Percentiles rank a stretch among this genome's conserved stretches.
Evolutionary conservation across 2,329 filamentous ascomycete genomes (phyloP).

Genomic region (Sphaerulina musiva): DNA sequence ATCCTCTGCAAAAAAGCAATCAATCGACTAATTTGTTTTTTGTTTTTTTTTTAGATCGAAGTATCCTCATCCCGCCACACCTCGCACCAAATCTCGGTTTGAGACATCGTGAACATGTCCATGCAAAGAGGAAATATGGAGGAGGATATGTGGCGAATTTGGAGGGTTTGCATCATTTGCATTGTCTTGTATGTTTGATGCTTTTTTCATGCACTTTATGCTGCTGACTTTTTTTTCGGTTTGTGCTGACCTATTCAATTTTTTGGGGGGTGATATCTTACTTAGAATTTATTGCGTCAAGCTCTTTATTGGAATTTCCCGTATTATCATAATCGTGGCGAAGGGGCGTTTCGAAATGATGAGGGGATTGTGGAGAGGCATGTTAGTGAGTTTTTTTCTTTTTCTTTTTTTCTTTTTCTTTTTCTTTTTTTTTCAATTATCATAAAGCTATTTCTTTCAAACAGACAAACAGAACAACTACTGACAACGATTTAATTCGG

Average conservation of each 20-base stretch:
- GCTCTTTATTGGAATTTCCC: conserved; percentile 54
- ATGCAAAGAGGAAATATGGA: conserved; percentile 49
- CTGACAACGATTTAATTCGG: no score
- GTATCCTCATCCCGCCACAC: conserved; percentile 2
- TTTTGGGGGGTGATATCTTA: background rate
- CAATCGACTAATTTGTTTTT: conserved; percentile 34
- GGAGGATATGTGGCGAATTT: conserved; percentile 55
- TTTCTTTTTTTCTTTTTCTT: no score
- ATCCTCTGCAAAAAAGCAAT: no score
- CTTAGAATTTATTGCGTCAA: conserved; percentile 53
- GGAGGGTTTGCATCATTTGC: conserved; percentile 51
- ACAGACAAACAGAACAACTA: no score
- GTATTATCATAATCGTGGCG: conserved; percentile 48
- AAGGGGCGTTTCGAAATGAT: conserved; percentile 51
- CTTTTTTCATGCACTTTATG: no score
- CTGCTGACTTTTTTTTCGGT: background rate
- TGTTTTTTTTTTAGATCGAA: conserved; percentile 46
- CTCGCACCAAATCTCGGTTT: conserved; percentile 45
- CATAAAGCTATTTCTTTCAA: no score
- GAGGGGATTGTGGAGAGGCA: conserved; percentile 52
- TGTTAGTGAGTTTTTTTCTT: conserved; percentile 44
- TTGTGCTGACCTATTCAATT: conserved; percentile 22
- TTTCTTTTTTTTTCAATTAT: no score
- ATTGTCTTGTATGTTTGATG: conserved; percentile 38
- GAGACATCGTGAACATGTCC: conserved; percentile 52